Evolutionary conservation across 305 asterid genomes (phyloP).

Genomic region (Fraxinus ornus): DNA sequence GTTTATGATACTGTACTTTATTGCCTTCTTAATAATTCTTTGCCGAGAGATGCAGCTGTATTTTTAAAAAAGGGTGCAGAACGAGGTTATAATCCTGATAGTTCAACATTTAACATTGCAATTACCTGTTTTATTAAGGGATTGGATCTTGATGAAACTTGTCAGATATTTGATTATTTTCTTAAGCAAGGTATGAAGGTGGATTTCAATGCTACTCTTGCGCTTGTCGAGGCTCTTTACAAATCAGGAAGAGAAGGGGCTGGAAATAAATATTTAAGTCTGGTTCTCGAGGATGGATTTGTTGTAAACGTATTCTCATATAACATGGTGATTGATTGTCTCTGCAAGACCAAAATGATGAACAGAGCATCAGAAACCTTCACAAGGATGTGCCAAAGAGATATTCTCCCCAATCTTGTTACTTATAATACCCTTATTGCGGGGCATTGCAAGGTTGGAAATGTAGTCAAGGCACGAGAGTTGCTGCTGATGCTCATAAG

Average conservation of each 20-base stretch:
- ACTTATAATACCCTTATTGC: conserved; percentile 79
- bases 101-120: conserved; percentile 50
- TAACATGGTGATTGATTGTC: conserved; percentile 79
- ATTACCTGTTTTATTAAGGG: conserved; percentile 71
- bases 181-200: conserved; percentile 46
- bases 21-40: conserved; percentile 52
- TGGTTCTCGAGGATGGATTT: conserved; percentile 48
- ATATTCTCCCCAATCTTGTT: conserved; percentile 58
- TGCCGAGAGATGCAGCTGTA: conserved; percentile 46
- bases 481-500: conserved; percentile 58
- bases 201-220: conserved; percentile 50
- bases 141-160: conserved; percentile 56
- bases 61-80: conserved; percentile 47
- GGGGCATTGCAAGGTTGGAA: conserved; percentile 64
- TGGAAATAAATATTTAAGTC: conserved; percentile 55
- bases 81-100: conserved; percentile 67
- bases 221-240: conserved; percentile 61
- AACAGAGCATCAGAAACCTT: conserved; percentile 54
- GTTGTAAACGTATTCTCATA: conserved; percentile 51
- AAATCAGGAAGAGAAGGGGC: conserved; percentile 47
- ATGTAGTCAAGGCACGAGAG: conserved; percentile 49
- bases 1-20: conserved; percentile 56
- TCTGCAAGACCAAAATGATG: conserved; percentile 75
- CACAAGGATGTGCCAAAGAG: conserved; percentile 53
- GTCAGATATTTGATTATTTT: conserved; percentile 56